Conservation (phyloP, 495 filamentous ascomycete genomes). For the Daldinia decipiens region DNA sequence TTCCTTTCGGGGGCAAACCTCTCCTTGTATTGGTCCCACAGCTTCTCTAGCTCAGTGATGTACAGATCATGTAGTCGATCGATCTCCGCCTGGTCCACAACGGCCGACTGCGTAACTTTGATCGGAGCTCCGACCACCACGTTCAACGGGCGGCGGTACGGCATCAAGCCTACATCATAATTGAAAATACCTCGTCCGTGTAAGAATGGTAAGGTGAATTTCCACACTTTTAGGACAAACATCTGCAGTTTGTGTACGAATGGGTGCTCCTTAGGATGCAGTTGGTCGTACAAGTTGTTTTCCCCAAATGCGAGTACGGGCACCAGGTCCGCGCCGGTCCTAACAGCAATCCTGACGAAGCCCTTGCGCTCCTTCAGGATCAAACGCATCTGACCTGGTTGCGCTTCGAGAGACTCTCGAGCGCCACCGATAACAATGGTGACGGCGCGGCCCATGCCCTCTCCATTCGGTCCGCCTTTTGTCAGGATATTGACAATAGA, state of each 20-base stretch:
- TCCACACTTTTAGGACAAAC: slow-evolving; percentile 80
- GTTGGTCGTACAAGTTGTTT: slow-evolving; percentile 94
- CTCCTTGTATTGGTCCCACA: slow-evolving; percentile 93
- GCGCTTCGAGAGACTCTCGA: slow-evolving; percentile 86
- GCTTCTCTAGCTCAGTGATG: slow-evolving; percentile 76
- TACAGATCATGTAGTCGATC: slow-evolving; percentile 82
- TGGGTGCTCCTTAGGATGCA: slow-evolving; percentile 75
- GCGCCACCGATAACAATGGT: slow-evolving; percentile 96
- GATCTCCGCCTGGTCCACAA: slow-evolving; percentile 71
- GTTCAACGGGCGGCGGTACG: slow-evolving; percentile 86
- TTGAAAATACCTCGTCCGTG: slow-evolving; percentile 95
- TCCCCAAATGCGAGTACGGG: slow-evolving; percentile 93
- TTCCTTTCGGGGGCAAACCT: slow-evolving; percentile 76
- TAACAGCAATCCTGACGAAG: slow-evolving; percentile 91
- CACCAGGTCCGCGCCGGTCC: slow-evolving; percentile 89
- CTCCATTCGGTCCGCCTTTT: slow-evolving; percentile 75
- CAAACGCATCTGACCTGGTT: slow-evolving; percentile 76
- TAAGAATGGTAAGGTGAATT: slow-evolving; percentile 93
- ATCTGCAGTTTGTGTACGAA: slow-evolving; percentile 80
- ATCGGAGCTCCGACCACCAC: slow-evolving; percentile 88
- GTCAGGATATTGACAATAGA: slow-evolving; percentile 87
- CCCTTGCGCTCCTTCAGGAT: slow-evolving; percentile 86
- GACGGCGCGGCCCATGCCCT: slow-evolving; percentile 95
- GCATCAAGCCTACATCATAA: slow-evolving; percentile 95
- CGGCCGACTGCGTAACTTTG: slow-evolving; percentile 66